These are phyloP conservation scores for Pythium folliculosum DNA, from an alignment of 352 stramenopile genomes.

Conservation along the genomic window DNA sequence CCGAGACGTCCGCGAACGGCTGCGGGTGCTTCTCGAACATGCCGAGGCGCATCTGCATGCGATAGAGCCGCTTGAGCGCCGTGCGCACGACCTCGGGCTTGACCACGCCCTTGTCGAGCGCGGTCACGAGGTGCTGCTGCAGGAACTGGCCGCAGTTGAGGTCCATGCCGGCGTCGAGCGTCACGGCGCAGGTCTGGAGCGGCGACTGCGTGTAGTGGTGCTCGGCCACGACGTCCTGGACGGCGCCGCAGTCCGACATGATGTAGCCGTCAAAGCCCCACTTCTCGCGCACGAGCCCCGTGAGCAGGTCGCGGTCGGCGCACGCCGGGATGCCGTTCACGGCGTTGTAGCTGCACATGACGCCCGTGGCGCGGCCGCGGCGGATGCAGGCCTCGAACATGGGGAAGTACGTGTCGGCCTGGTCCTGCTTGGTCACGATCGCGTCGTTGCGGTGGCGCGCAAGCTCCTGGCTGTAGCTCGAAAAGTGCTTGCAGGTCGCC, in stretches of 20 bases:
- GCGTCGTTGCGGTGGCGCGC: constrained; percentile 87
- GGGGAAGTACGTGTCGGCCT: constrained; percentile 90
- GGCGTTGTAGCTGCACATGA: constrained; percentile 97
- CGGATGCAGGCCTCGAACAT: constrained; percentile 84
- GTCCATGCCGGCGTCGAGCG: constrained; percentile 75
- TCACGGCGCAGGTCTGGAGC: constrained; percentile 52
- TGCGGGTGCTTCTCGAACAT: constrained; percentile 85
- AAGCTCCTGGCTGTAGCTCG: constrained; percentile 85
- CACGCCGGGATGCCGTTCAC: constrained; percentile 92
- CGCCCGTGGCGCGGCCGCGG: constrained; percentile 65
- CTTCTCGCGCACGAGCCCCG: constrained; percentile 61
- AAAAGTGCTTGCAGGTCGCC: constrained; percentile 93
- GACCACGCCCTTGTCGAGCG: constrained; percentile 67
- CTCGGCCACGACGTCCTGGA: constrained; percentile 72
- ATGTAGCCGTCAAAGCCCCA: constrained; percentile 94
- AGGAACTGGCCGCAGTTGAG: constrained; percentile 86
- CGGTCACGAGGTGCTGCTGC: constrained; percentile 54
- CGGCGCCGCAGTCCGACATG: constrained; percentile 89
- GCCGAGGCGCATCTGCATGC: constrained; percentile 87
- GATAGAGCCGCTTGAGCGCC: constrained; percentile 79
- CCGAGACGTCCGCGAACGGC: constrained; percentile 57
- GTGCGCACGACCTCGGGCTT: constrained; percentile 54
- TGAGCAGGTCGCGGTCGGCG: constrained; percentile 83
- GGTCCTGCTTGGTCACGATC: constrained; percentile 85
- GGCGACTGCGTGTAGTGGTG: constrained; percentile 83